These are phyloP conservation scores for Neopestalotiopsis rosae DNA, from an alignment of 2,329 filamentous ascomycete species.

Conservation along the genomic window DNA sequence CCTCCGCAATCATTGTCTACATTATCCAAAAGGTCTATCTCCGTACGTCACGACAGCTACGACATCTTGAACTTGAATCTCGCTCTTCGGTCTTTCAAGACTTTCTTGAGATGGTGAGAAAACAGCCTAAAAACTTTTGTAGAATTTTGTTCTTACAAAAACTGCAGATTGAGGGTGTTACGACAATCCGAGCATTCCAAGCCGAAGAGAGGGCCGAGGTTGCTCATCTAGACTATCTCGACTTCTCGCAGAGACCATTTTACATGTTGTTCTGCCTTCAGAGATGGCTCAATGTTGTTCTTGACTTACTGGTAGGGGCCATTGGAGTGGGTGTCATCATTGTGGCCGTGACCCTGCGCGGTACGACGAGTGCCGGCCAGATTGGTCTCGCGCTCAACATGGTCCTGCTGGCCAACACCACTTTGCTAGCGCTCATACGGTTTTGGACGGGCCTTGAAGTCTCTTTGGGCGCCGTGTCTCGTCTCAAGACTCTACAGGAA, in stretches of 20 bases:
- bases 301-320: slow-evolving; percentile 54
- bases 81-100: slow-evolving; percentile 51
- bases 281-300: slow-evolving; percentile 56
- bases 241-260: slow-evolving; percentile 53
- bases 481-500: slow-evolving; percentile 36
- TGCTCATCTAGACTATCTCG: slow-evolving; percentile 36
- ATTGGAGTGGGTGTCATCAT: slow-evolving; percentile 44
- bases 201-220: slow-evolving; percentile 40
- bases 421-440: slow-evolving; percentile 38
- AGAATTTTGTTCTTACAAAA: slow-evolving; percentile 6
- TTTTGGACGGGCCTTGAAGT: slow-evolving; percentile 41
- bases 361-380: slow-evolving; percentile 32
- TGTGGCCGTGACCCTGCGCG: slow-evolving; percentile 30
- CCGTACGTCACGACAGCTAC: slow-evolving; percentile 60
- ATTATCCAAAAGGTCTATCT: slow-evolving; percentile 57
- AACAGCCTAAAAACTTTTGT: slow-evolving; percentile 18
- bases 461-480: slow-evolving; percentile 40
- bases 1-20: slow-evolving; percentile 47
- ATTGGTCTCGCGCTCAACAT: slow-evolving; percentile 43
- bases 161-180: slow-evolving; percentile 42
- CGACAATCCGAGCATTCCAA: slow-evolving; percentile 55
- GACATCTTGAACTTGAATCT: slow-evolving; percentile 60
- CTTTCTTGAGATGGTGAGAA: slow-evolving; percentile 28
- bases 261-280: slow-evolving; percentile 57
- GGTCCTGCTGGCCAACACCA: slow-evolving; percentile 40